These are phyloP conservation scores for Pyrus communis DNA, from an alignment of 306 rosid species.

Conservation along the genomic window DNA sequence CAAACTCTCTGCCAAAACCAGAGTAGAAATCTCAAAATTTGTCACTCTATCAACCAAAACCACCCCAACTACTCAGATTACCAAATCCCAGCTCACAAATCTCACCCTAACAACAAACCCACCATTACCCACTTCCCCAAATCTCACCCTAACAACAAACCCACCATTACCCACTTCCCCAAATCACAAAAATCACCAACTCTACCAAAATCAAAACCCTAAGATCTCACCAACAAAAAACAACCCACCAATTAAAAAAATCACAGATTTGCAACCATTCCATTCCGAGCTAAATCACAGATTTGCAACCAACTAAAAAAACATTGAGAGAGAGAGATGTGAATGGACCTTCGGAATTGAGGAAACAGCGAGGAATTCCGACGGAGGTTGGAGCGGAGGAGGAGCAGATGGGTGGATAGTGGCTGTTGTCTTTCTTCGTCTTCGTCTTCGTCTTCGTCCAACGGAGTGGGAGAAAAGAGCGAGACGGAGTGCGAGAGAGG, in stretches of 20 bases:
- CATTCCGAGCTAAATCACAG: conserved; percentile 14
- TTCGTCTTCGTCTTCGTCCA: neutral
- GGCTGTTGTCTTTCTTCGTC: neutral
- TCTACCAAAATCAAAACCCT: conserved; percentile 16
- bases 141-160: neutral
- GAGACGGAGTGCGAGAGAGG: too few species aligned
- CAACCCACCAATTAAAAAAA: conserved; percentile 10
- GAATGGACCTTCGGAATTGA: neutral
- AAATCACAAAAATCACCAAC: conserved; percentile 9
- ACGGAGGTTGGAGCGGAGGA: neutral
- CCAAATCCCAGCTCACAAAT: too few species aligned
- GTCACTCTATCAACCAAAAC: conserved; percentile 23
- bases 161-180: conserved; percentile 30
- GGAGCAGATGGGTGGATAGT: neutral
- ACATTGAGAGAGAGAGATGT: neutral
- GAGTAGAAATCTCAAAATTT: conserved; percentile 15
- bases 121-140: conserved; percentile 30
- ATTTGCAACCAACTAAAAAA: conserved; percentile 4
- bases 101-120: conserved; percentile 2
- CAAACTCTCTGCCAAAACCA: conserved; percentile 7
- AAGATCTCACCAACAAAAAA: conserved; percentile 45
- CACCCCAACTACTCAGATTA: too few species aligned
- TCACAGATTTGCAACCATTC: conserved; percentile 23
- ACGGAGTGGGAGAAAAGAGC: neutral
- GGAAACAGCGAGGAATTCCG: neutral